Evolutionary conservation across 2,329 filamentous ascomycete species (phyloP), one percentile per base, ranked within the genome.

Genomic region (Aspergillus neotritici): DNA sequence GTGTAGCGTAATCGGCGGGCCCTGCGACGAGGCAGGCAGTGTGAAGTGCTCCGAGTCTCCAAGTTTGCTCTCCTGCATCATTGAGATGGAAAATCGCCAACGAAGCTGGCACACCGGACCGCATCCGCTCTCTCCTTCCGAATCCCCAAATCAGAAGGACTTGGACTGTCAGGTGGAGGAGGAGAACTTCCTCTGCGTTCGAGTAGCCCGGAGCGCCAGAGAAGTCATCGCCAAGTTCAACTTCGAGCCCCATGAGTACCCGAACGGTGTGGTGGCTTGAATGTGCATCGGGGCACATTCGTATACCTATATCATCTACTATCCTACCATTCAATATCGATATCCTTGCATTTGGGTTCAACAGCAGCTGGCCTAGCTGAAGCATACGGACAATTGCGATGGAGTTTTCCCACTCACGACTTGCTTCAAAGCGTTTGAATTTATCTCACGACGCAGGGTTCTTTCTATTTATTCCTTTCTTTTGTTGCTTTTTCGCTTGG

Each of bases 81-180:
- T 60, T 34, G 67, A 69, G 40, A 56, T 72, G 41, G 69, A 71
- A 37, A 50, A 61, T 28, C 66, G 70, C 11, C 70, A 73, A 46
- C 64, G 62, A 13, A 59, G 56, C 44, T 70, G 67, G 65, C 70
- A 73, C 59, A n/a, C n/a, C n/a, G 48, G 49, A 33, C 53, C 55
- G 10, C 56, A 58, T 34, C 56, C 58, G 3, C 34, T 56, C 2
- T 15, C 44, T 5, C 35, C 21, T 12, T 40, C 41, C 25, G 49
- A 52, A 25, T 48, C 47, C 13, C 25, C 53, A 1, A 37, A 33
- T 16, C 11, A 11, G 10, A 37, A 37, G 7, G 21, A 25, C 37
- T 41, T 10, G 41, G 37, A 14, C 44, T 44, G 41, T 32, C 32
- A 48, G 12, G 28, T 32, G 6, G 47, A 56, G 25, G 61, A 66